phyloP scores from a whole-genome alignment of 2,329 filamentous ascomycete species.

The Arthrobotrys megalospora region DNA sequence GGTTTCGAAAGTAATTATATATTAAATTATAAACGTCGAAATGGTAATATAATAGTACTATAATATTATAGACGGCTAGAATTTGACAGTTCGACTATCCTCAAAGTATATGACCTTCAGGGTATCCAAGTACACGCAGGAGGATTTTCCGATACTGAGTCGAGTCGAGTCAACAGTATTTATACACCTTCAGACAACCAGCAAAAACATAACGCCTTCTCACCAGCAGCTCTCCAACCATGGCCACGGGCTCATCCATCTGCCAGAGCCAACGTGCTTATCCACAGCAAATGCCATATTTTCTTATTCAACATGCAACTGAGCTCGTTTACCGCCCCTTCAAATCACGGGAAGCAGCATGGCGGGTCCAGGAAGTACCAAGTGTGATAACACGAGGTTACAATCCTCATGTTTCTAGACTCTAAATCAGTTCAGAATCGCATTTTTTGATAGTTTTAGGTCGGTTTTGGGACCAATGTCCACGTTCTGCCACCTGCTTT shows the following conservation, averaged over 20 bases:
- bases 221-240: not conserved
- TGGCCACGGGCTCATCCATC: conserved; percentile 8
- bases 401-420: conserved; percentile 6
- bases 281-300: conserved; percentile 1
- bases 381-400: conserved; percentile 16
- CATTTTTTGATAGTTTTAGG: not conserved
- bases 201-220: not conserved
- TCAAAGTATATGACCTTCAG: not conserved
- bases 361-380: conserved; percentile 9
- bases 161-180: conserved; percentile 16
- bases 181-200: conserved; percentile 5
- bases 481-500: conserved; percentile 21
- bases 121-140: not conserved
- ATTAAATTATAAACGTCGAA: not conserved
- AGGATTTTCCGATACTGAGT: conserved; percentile 13
- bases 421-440: conserved; percentile 5
- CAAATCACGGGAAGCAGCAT: conserved; percentile 23
- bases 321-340: conserved; percentile 27
- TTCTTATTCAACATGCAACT: conserved; percentile 34
- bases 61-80: not conserved
- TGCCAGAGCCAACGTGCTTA: not conserved
- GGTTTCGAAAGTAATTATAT: not conserved
- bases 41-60: not conserved
- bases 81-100: conserved; percentile 9
- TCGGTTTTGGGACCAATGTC: not conserved